Evolutionary conservation across 1,139 yeast genomes (phyloP).

Genomic region (Debaryomyces subglobosus): DNA sequence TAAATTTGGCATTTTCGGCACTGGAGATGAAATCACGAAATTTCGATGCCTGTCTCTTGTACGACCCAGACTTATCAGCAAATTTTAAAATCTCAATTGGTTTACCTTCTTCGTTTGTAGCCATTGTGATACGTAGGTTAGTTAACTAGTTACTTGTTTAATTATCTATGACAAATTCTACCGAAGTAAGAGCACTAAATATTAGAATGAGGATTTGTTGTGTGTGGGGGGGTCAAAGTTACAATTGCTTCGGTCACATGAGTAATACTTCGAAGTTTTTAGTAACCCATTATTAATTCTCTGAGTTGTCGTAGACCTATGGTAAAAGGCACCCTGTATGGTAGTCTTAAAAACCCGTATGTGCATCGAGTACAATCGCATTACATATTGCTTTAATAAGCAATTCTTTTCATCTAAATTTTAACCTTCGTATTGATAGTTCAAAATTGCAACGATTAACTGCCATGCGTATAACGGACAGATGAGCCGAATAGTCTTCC

Average conservation of each 20-base stretch:
- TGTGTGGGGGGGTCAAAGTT: neutral
- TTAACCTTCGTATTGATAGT: no score
- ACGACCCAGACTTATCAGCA: constrained; percentile 57
- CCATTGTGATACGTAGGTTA: neutral
- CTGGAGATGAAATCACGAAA: constrained; percentile 63
- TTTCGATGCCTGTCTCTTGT: constrained; percentile 48
- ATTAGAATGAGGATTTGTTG: neutral
- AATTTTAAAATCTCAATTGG: constrained; percentile 41
- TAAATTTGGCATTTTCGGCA: constrained; percentile 61
- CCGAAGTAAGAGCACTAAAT: neutral
- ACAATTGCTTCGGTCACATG: neutral
- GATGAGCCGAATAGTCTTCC: no score
- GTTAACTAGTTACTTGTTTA: neutral
- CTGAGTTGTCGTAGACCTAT: no score
- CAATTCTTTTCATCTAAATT: no score
- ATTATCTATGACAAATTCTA: neutral
- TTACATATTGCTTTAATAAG: no score
- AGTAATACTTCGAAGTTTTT: neutral
- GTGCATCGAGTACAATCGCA: no score
- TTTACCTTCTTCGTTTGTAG: neutral
- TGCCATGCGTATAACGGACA: no score
- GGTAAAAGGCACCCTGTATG: no score
- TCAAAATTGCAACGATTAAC: no score
- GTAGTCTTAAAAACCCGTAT: no score
- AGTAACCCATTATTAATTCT: neutral